Percentiles rank a stretch among this genome's conserved stretches.
Conservation (phyloP, 345 rosid genomes). For the Ailanthus altissimus region DNA sequence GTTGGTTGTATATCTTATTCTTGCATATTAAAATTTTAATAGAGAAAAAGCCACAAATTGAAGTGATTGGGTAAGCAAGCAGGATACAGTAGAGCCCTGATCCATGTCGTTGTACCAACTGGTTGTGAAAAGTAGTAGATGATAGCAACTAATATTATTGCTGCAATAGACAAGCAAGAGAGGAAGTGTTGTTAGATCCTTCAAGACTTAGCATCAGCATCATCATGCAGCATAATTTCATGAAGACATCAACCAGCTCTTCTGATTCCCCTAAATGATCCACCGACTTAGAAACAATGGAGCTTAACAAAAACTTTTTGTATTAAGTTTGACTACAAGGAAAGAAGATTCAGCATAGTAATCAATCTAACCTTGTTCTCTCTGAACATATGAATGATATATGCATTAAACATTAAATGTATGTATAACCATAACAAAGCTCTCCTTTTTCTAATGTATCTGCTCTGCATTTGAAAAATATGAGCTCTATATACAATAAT, state of each 20-base stretch:
- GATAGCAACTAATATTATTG: conserved; percentile 64
- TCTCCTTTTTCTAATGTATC: neutral
- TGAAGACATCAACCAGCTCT: neutral
- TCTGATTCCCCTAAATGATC: neutral
- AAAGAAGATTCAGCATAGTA: neutral
- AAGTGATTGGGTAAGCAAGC: conserved; percentile 15
- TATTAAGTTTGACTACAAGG: neutral
- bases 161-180: conserved; percentile 40
- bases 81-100: conserved; percentile 74
- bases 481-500: too few relatives aligned
- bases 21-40: conserved; percentile 10
- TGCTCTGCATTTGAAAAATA: neutral
- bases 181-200: conserved; percentile 23
- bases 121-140: conserved; percentile 75
- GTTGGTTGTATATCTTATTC: neutral
- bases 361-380: neutral
- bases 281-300: neutral
- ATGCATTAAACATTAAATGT: neutral
- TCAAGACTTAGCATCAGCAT: conserved; percentile 14
- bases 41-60: neutral
- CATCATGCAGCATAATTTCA: conserved; percentile 1
- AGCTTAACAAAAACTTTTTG: conserved; percentile 8
- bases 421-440: neutral
- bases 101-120: conserved; percentile 47
- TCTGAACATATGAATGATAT: neutral